These are phyloP conservation scores for Nicotiana sylvestris DNA, from an alignment of 257 asterid species.

Conservation along the genomic window DNA sequence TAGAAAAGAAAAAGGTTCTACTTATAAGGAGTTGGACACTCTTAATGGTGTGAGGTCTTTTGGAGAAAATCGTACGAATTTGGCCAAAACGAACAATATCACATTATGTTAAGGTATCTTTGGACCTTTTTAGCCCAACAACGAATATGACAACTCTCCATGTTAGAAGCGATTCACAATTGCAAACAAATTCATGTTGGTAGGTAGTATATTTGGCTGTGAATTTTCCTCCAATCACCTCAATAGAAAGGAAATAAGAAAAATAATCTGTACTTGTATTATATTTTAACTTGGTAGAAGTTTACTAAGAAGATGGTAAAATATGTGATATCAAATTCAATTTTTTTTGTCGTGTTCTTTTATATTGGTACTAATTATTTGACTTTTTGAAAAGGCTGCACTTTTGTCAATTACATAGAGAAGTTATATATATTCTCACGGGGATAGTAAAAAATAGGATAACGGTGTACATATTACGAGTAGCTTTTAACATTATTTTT, in stretches of 20 bases:
- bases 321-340: not conserved
- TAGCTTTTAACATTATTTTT: too few species aligned
- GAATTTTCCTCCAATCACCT: constrained; percentile 15
- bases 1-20: too few species aligned
- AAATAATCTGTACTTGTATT: not conserved
- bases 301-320: not conserved
- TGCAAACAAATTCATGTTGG: not conserved
- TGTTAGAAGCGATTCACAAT: not conserved
- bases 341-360: not conserved
- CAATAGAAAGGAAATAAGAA: not conserved
- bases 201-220: constrained; percentile 20
- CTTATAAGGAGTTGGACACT: too few species aligned
- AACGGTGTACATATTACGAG: too few species aligned
- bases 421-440: not conserved
- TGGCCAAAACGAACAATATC: too few species aligned
- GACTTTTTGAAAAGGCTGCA: not conserved
- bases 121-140: too few species aligned
- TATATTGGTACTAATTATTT: too few species aligned
- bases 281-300: not conserved
- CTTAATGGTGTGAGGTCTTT: too few species aligned
- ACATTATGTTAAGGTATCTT: too few species aligned
- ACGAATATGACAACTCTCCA: too few species aligned
- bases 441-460: not conserved
- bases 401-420: not conserved
- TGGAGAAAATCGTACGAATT: too few species aligned